Percentiles rank a stretch among this genome's conserved stretches.
These are phyloP conservation scores for Fusarium sambucinum DNA, from an alignment of 2,329 filamentous ascomycete genomes.

Conservation along the genomic window DNA sequence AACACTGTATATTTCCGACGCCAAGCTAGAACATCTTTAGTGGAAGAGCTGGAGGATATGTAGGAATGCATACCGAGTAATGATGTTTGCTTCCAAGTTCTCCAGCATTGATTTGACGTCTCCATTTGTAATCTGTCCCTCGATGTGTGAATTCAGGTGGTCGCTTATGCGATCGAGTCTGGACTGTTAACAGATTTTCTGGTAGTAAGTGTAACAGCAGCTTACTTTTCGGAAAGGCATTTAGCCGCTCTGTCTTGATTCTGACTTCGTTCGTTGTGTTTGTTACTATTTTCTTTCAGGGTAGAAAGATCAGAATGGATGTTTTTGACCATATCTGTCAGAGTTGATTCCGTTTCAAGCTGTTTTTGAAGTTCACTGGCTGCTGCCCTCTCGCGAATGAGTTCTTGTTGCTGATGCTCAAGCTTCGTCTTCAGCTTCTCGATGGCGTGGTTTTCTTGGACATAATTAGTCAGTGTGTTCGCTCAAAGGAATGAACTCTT, in stretches of 20 bases:
- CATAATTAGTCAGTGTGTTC: constrained; percentile 2
- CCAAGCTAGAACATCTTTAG: constrained; percentile 24
- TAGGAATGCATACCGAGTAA: constrained; percentile 31
- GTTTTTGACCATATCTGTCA: constrained; percentile 18
- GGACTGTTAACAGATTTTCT: constrained; percentile 9
- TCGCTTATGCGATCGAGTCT: constrained; percentile 36
- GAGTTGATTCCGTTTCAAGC: constrained; percentile 25
- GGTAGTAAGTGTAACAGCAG: not conserved
- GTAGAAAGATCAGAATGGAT: constrained; percentile 41
- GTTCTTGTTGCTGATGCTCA: constrained; percentile 37
- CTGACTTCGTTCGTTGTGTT: constrained; percentile 6
- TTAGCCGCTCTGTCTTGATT: constrained; percentile 6
- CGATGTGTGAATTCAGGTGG: constrained; percentile 3
- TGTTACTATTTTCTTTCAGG: constrained; percentile 26
- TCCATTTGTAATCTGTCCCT: not conserved
- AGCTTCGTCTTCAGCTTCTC: constrained; percentile 39
- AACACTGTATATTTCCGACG: constrained; percentile 30
- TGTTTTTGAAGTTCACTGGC: constrained; percentile 19
- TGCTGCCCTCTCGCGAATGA: constrained; percentile 17
- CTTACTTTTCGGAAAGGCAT: constrained; percentile 40
- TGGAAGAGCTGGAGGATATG: not conserved
- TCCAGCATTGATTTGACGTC: constrained; percentile 20
- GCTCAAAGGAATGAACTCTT: not conserved
- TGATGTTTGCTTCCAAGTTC: constrained; percentile 31
- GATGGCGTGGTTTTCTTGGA: constrained; percentile 47